Evolutionary conservation across 306 rosid species (phyloP).

Genomic region (Fragaria vesca): DNA sequence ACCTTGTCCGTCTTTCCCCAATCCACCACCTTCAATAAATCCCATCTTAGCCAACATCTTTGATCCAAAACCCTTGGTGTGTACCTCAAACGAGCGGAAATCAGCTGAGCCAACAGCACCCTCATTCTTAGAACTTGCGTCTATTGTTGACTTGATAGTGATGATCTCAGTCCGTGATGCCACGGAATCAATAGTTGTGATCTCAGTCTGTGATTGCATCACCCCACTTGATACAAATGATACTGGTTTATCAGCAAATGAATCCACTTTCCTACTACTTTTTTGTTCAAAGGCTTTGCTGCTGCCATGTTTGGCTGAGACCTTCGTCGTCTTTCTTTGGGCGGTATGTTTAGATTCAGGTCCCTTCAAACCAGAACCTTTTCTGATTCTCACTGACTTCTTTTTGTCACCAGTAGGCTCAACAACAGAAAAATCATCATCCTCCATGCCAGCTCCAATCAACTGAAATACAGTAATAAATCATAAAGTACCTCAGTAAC

Average conservation of each 20-base stretch:
- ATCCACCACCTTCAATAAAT: conserved; percentile 70
- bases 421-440: conserved; percentile 60
- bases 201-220: conserved; percentile 51
- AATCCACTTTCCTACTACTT: conserved; percentile 41
- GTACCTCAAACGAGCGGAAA: conserved; percentile 69
- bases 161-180: conserved; percentile 44
- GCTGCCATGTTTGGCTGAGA: conserved; percentile 39
- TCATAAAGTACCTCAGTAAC: neutral
- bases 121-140: conserved; percentile 27
- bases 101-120: conserved; percentile 34
- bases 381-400: conserved; percentile 43
- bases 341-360: conserved; percentile 33
- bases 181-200: conserved; percentile 29
- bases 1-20: conserved; percentile 90
- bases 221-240: conserved; percentile 75
- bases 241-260: conserved; percentile 68
- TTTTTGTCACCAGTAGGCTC: conserved; percentile 37
- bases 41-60: conserved; percentile 99
- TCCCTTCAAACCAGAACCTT: conserved; percentile 33
- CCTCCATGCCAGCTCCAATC: conserved; percentile 58
- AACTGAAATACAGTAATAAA: conserved; percentile 41
- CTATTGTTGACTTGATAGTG: conserved; percentile 30
- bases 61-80: conserved; percentile 94
- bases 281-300: conserved; percentile 47
- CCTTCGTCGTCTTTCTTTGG: conserved; percentile 37